Percentiles rank a stretch among this genome's conserved stretches.
Evolutionary conservation across 208 protist species (phyloP).

Genomic region (Angomonas ambiguus): DNA sequence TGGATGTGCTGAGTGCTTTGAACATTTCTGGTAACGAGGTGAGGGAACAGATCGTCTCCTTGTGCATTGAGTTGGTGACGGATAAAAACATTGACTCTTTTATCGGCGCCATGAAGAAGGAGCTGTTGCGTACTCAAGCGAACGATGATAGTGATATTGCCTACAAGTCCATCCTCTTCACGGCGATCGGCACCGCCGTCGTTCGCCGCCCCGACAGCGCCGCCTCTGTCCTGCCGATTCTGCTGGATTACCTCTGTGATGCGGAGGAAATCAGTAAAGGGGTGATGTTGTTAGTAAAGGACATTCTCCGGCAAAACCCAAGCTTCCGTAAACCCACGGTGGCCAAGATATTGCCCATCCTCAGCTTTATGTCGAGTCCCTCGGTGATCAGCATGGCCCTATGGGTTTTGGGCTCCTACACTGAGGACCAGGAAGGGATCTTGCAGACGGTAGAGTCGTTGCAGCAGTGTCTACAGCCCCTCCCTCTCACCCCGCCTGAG

Average conservation of each 20-base stretch:
- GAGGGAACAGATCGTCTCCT: conserved; percentile 90
- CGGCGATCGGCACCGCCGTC: conserved; percentile 89
- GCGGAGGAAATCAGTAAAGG: conserved; percentile 61
- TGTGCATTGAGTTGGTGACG: conserved; percentile 92
- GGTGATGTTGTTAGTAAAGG: conserved; percentile 93
- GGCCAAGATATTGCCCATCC: conserved; percentile 45
- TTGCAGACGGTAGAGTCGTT: conserved; percentile 35
- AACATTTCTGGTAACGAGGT: conserved; percentile 91
- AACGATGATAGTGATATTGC: conserved; percentile 28
- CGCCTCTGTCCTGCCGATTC: conserved; percentile 70
- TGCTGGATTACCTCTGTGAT: conserved; percentile 95
- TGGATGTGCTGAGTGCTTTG: conserved; percentile 95
- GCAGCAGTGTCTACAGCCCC: conserved; percentile 34
- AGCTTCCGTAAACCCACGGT: conserved; percentile 69
- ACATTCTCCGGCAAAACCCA: conserved; percentile 90
- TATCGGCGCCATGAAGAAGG: conserved; percentile 93
- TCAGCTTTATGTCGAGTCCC: conserved; percentile 59
- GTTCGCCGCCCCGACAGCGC: conserved; percentile 88
- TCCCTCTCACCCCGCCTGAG: conserved; percentile 41
- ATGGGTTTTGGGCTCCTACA: conserved; percentile 94
- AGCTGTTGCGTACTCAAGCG: conserved; percentile 64
- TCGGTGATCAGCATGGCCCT: conserved; percentile 75
- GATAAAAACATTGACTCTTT: conserved; percentile 92
- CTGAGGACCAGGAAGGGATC: conserved; percentile 56
- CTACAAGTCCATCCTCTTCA: conserved; percentile 66